Conservation (phyloP, 2,329 filamentous ascomycete species). For the Dothidotthia symphoricarpi region DNA sequence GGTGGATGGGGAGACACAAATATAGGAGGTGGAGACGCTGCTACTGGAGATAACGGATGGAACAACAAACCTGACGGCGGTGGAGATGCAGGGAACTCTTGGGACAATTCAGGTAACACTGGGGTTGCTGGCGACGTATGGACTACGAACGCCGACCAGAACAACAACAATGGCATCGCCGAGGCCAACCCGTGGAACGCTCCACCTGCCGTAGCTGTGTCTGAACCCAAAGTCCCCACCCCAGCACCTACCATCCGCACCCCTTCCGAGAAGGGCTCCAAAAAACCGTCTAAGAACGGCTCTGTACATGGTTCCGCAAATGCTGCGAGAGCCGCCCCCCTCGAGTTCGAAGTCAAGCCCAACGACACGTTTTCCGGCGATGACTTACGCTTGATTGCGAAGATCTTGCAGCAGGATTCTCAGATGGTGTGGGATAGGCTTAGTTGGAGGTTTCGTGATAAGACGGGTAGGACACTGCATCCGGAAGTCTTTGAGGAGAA, state of each 20-base stretch:
- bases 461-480: conserved; percentile 49
- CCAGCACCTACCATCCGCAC: no score
- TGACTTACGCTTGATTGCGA: conserved; percentile 45
- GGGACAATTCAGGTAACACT: no score
- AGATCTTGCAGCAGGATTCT: conserved; percentile 46
- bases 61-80: no score
- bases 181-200: background rate
- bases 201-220: background rate
- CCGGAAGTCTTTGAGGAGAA: conserved; percentile 47
- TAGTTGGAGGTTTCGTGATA: conserved; percentile 50
- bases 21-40: no score
- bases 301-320: background rate
- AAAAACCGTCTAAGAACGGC: background rate
- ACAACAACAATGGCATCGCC: no score
- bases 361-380: conserved; percentile 29
- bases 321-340: conserved; percentile 1
- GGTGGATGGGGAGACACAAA: no score
- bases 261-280: background rate
- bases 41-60: no score
- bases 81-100: no score
- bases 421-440: conserved; percentile 49
- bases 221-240: conserved; percentile 2
- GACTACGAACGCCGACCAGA: no score
- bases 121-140: no score
- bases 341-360: conserved; percentile 23